Conservation (phyloP, 1,284 basidiomycete species). For the Athelia psychrophila region DNA sequence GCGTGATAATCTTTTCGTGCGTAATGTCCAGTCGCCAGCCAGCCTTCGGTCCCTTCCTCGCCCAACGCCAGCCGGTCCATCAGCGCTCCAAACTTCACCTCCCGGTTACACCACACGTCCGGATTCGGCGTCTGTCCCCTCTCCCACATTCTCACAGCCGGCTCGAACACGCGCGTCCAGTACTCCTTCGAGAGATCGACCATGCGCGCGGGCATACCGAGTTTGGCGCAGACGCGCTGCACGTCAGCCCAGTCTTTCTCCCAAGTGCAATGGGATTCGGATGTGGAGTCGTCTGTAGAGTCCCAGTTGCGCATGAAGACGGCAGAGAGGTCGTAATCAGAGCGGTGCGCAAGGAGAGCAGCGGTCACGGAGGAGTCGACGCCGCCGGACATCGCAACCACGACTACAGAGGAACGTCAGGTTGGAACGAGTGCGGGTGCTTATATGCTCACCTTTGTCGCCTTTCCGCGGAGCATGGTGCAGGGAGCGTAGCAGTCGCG, state of each 20-base stretch:
- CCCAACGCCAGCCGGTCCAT: slow-evolving; percentile 56
- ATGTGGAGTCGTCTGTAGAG: slow-evolving; percentile 66
- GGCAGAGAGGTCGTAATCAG: slow-evolving; percentile 83
- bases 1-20: slow-evolving; percentile 57
- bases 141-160: slow-evolving; percentile 76
- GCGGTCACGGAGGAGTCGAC: slow-evolving; percentile 92
- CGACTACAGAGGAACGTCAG: slow-evolving; percentile 48
- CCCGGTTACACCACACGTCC: slow-evolving; percentile 90
- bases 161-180: slow-evolving; percentile 88
- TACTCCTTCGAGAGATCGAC: slow-evolving; percentile 87
- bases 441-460: slow-evolving; percentile 43
- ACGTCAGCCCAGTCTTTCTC: slow-evolving; percentile 95
- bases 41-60: slow-evolving; percentile 60
- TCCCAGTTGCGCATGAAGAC: slow-evolving; percentile 98
- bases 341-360: slow-evolving; percentile 67
- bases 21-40: slow-evolving; percentile 62
- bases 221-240: slow-evolving; percentile 68
- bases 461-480: slow-evolving; percentile 37
- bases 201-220: slow-evolving; percentile 66
- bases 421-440: background rate
- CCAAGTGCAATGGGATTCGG: slow-evolving; percentile 87
- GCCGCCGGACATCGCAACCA: slow-evolving; percentile 94
- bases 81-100: slow-evolving; percentile 93
- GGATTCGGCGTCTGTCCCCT: slow-evolving; percentile 87
- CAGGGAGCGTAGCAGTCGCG: background rate